Percentiles rank a stretch among this genome's conserved stretches.
Conservation (phyloP, 805 yeast species). For the Vanderwaltozyma verrucispora region DNA sequence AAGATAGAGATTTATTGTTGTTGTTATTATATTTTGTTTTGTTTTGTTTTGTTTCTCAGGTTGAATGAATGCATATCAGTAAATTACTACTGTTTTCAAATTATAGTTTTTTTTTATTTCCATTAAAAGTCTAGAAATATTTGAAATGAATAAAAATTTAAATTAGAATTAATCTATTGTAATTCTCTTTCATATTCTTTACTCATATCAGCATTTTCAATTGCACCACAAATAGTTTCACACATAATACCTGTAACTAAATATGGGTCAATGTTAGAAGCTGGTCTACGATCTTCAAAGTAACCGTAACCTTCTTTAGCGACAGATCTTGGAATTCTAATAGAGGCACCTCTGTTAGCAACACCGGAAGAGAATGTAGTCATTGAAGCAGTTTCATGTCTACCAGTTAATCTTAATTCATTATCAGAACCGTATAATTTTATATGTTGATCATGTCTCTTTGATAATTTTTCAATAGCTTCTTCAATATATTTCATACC, state of each 20-base stretch:
- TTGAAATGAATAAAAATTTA: too few relatives aligned
- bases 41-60: too few relatives aligned
- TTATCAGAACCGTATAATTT: conserved; percentile 92
- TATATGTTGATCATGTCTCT: conserved; percentile 96
- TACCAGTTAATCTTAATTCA: conserved; percentile 91
- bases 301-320: conserved; percentile 97
- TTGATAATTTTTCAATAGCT: conserved; percentile 86
- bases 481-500: conserved; percentile 92
- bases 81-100: too few relatives aligned
- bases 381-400: conserved; percentile 96
- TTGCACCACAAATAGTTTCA: conserved; percentile 92
- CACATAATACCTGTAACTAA: conserved; percentile 97
- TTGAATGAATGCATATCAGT: too few relatives aligned
- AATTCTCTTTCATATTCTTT: conserved; percentile 77
- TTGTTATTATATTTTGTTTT: too few relatives aligned
- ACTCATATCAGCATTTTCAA: conserved; percentile 90
- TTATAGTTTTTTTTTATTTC: too few relatives aligned
- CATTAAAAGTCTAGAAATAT: too few relatives aligned
- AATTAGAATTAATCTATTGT: neutral
- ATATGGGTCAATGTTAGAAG: conserved; percentile 98
- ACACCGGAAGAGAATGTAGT: conserved; percentile 90
- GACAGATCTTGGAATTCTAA: conserved; percentile 98
- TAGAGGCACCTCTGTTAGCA: conserved; percentile 98
- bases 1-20: too few relatives aligned
- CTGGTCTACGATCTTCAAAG: conserved; percentile 99